Evolutionary conservation across 2,329 filamentous ascomycete genomes (phyloP).

Genomic region (Fusarium multiceps): DNA sequence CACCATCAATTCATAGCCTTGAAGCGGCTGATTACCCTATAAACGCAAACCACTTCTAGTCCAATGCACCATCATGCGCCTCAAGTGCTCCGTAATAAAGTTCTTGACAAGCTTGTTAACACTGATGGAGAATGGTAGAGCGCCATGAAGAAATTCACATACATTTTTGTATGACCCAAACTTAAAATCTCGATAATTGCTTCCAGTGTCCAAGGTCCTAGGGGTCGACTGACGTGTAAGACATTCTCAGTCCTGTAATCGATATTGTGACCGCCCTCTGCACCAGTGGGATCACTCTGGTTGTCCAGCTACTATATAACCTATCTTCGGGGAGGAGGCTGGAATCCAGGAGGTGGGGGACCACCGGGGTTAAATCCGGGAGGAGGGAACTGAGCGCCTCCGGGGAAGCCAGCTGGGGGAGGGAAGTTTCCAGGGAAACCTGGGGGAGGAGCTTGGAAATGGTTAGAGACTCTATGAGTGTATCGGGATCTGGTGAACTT

Average conservation of each 20-base stretch:
- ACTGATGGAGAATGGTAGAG: constrained; percentile 40
- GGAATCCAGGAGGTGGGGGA: constrained; percentile 77
- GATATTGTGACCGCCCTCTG: constrained; percentile 43
- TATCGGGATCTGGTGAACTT: constrained; percentile 49
- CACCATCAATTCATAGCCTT: constrained; percentile 28
- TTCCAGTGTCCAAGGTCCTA: constrained; percentile 26
- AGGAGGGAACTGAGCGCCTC: constrained; percentile 58
- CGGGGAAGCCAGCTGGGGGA: constrained; percentile 60
- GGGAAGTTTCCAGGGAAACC: constrained; percentile 55
- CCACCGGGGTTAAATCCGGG: constrained; percentile 64
- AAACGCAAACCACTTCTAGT: constrained; percentile 25
- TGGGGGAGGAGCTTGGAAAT: constrained; percentile 55
- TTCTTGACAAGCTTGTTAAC: constrained; percentile 44
- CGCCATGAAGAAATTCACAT: constrained; percentile 45
- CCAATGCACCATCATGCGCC: constrained; percentile 32
- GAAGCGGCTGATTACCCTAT: constrained; percentile 18
- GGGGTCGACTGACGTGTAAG: constrained; percentile 37
- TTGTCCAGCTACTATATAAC: constrained; percentile 44
- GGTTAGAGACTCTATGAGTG: constrained; percentile 48
- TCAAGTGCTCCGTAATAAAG: constrained; percentile 32
- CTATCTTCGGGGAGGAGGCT: constrained; percentile 74
- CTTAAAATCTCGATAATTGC: constrained; percentile 38
- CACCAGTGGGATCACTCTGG: constrained; percentile 40
- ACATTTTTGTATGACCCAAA: constrained; percentile 48
- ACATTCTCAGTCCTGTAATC: constrained; percentile 38